Evolutionary conservation across 495 filamentous ascomycete genomes (phyloP), one percentile per base, ranked within the genome.

Genomic region (Annulohypoxylon bovei): DNA sequence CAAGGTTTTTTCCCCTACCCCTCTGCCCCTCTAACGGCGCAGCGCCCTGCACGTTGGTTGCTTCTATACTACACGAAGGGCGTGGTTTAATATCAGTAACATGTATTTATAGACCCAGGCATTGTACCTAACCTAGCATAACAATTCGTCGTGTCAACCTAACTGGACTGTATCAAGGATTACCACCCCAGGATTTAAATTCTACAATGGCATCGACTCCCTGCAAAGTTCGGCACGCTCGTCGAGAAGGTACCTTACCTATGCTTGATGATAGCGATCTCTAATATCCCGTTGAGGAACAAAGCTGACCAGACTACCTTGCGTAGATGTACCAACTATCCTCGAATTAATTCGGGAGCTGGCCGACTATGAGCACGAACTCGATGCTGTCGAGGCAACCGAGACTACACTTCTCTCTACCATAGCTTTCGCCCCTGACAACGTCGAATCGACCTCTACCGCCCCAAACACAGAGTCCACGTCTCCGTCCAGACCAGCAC

Each of bases 291-390:
- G 6, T 44, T 14, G n/a, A 20, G 28, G 49, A 53, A 42, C 23
- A 40, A 56, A 6, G 60, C 64, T 72, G 18, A 68, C 37, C 50
- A 4, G 22, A 22, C 5, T 20, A 20, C 11, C n/a, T 32, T 33
- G 28, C 16, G 14, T 46, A 73, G 66, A 98, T 71, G 89, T 97
- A 59, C 88, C 89, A 33, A 80, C 84, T 12, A 97, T 98, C 77
- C 88, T 97, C 66, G 78, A 88, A 65, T 81, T 97, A 71, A 96
- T 99, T 80, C 88, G 88, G 60, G 94, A 95, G 73, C 89, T 98
- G 4, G 95, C 95, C 67, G 86, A 88, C 72, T 97, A 97, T 81
- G 93, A 98, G 80, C 81, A 90, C 22, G 88, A 90, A 82, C 83
- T 89, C 16, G 81, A 90, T 75, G 82, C 87, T 62, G 94, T 97